Base-by-base conservation (phyloP, 208 protist genomes). In the Leishmania braziliensis region DNA sequence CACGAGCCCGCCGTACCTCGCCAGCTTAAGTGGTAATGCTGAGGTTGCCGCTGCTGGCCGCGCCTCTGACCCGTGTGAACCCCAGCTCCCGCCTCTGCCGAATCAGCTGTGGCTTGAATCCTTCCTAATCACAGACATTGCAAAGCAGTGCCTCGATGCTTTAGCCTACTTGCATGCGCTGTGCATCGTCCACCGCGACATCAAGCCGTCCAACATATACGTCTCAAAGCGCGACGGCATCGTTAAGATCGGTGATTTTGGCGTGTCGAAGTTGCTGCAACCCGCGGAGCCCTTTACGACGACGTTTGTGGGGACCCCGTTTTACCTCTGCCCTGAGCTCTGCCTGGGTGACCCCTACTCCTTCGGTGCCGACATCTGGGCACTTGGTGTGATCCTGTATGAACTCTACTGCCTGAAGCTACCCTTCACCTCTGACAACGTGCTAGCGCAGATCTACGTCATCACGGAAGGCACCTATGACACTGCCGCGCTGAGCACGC, bases 191-290 rank as follows among this genome's bases (percentile, higher is more conserved):
- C 97, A 99, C 83, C 91, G 97, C 56, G 97, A 99, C 81, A 92
- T 99, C 70, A 99, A 99, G 81, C 90, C 97, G 2, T 90, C 92
- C 3, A 99, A 99, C 85, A 88, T 99, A 8, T 98, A 97, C 82
- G 75, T 98, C 18, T 89, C 82, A 29, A 84, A 90, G 43, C 51
- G 43, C 20, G 81, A 80, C 54, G 90, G 88, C 39, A 84, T 80
- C 6, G 83, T 97, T 9, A 96, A 96, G 79, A 60, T 98, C 56
- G 94, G 94, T 0, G 96, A 98, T 85, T 98, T 98, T 83, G 96
- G 96, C 54, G 91, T 97, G 4, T 93, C 94, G 39, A 94, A 95
- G 81, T 82, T 97, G 69, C 85, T 98, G 36, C 88, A 86, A 58
- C 82, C 87, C 5, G 63, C 78, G 16, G 83, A 90, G 36, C 92